Conservation (phyloP, 441 rosid species). For the Erysimum cheiri region DNA sequence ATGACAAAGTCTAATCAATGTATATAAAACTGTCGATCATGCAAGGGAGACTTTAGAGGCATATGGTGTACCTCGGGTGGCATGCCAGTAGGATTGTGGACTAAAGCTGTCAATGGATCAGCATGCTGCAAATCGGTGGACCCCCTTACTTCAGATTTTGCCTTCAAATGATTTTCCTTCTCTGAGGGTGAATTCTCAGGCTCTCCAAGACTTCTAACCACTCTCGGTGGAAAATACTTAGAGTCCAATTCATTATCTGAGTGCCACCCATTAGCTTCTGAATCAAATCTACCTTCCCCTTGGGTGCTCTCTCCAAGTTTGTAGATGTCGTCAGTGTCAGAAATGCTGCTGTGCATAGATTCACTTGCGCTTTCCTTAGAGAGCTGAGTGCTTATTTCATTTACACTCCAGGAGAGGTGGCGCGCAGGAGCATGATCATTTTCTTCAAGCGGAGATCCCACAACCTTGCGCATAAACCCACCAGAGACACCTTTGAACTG, state of each 20-base stretch:
- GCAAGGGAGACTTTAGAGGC: conserved; percentile 18
- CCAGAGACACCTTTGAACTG: conserved; percentile 92
- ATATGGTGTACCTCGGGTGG: conserved; percentile 85
- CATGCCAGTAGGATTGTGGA: conserved; percentile 76
- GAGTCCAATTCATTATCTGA: conserved; percentile 82
- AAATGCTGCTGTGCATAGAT: conserved; percentile 63
- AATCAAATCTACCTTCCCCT: conserved; percentile 54
- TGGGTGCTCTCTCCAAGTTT: conserved; percentile 53
- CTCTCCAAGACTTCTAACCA: conserved; percentile 54
- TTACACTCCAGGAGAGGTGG: conserved; percentile 68
- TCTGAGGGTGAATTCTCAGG: conserved; percentile 47
- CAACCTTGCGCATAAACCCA: conserved; percentile 86
- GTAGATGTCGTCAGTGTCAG: conserved; percentile 70
- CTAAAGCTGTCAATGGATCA: conserved; percentile 46
- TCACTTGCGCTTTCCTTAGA: conserved; percentile 59
- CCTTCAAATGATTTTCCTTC: conserved; percentile 47
- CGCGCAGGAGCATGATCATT: conserved; percentile 55
- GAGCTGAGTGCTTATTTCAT: conserved; percentile 56
- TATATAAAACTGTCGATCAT: conserved; percentile 12
- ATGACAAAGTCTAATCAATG: conserved; percentile 13
- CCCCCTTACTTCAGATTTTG: conserved; percentile 49
- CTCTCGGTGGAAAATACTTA: conserved; percentile 56
- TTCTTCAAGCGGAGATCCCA: conserved; percentile 56
- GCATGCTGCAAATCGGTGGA: conserved; percentile 45
- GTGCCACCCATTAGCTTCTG: conserved; percentile 69